Evolutionary conservation across 805 yeast species (phyloP), one percentile per base, ranked within the genome.

Genomic region (Debaryomyces tyrocola): DNA sequence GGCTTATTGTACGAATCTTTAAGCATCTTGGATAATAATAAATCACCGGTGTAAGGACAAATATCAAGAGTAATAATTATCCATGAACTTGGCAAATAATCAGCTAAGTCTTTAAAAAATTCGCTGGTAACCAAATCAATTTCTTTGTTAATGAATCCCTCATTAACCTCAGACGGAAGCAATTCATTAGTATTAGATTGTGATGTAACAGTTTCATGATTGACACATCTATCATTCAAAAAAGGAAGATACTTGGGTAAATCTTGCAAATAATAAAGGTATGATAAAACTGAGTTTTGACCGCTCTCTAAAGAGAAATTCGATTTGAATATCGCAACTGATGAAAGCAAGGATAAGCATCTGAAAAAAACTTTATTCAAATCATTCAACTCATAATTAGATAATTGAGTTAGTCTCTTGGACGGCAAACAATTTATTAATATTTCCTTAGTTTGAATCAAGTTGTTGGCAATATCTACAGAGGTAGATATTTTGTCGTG

Each of bases 51-150:
- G 7, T 70, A 55, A 0, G 78, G 66, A 50, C 89, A 82, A 7
- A 80, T 57, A 54, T 85, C 91, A 20, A 90, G 62, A 0, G 85
- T 71, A 0, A 88, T 64, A 0, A 84, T 76, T 3, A 71, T 56
- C 91, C 90, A 85, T 17, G 64, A 61, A 0, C 60, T 46, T 0
- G 66, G 66, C 24, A 61, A 14, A 31, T 37, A 21, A 6, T 34
- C 17, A 17, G 40, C 44, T 33, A 53, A 35, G 6, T 47, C 51
- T 14, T 45, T 41, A 27, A 45, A 45, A 21, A 51, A 48, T 14
- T 43, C 24, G 10, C 31, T 31, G 2, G 44, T 20, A 29, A 33
- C 20, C 5, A 41, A 35, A 29, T 51, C 42, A 11, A 31, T 12
- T 31, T 31, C 34, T 31, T 11, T 12, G 11, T 31, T n/a, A n/a